Conservation (phyloP, 305 asterid species). For the Rubia peregrina region DNA sequence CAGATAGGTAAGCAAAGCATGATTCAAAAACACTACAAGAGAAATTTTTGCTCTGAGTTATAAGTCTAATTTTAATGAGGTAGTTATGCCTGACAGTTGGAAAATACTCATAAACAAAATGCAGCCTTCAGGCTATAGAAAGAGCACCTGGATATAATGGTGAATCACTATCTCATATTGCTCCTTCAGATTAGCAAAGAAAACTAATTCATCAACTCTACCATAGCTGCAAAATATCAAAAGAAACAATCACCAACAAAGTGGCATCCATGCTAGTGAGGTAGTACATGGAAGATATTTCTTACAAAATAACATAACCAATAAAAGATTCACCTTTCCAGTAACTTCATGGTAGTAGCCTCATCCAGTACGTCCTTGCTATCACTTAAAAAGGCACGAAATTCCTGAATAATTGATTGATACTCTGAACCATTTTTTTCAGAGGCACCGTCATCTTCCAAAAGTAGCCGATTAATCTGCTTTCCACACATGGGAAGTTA, state of each 20-base stretch:
- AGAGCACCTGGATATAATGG: conserved; percentile 83
- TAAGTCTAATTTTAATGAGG: neutral
- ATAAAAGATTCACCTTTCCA: conserved; percentile 59
- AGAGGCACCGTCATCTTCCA: conserved; percentile 69
- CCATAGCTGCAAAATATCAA: conserved; percentile 63
- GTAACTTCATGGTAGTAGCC: conserved; percentile 91
- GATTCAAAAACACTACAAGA: too few relatives aligned
- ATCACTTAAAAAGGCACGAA: conserved; percentile 90
- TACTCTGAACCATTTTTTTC: conserved; percentile 51
- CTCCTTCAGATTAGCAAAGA: conserved; percentile 95
- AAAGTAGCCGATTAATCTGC: conserved; percentile 77
- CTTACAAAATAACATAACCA: conserved; percentile 6
- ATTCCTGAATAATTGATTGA: conserved; percentile 67
- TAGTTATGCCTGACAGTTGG: neutral
- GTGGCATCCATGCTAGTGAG: neutral
- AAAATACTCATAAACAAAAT: conserved; percentile 8
- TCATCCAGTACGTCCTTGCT: conserved; percentile 94
- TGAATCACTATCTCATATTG: conserved; percentile 85
- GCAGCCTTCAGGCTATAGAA: conserved; percentile 15
- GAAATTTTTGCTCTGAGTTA: neutral
- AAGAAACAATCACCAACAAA: conserved; percentile 9
- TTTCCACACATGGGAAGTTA: conserved; percentile 19
- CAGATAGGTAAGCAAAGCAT: neutral
- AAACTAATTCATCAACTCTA: conserved; percentile 94
- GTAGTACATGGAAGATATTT: neutral